Evolutionary conservation across 2,329 filamentous ascomycete genomes (phyloP), one percentile per base, ranked within the genome.

Genomic region (Metarhizium sp.): DNA sequence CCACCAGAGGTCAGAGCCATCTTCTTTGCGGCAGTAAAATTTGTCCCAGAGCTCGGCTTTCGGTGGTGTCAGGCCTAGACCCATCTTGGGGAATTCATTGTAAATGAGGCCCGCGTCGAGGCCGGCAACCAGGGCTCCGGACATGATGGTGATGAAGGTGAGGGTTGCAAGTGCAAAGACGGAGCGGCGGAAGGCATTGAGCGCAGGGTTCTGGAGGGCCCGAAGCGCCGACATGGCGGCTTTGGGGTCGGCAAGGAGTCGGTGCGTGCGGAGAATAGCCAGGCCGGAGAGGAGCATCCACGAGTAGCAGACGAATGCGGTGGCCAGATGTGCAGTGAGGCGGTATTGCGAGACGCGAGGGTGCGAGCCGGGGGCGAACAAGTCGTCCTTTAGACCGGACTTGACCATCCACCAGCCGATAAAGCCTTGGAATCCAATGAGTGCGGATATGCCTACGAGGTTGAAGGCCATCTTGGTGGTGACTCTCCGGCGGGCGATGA

Each of bases 391-490:
- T 59, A 99, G 78, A 2, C 94, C 94, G 11, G 89, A 95, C 73
- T 95, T 95, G 63, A 99, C 94, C 94, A 99, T 99, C 91, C 94
- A 99, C 94, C 94, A 99, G 54, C 94, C 94, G 60, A 99, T 86
- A 65, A 94, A 82, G 48, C 94, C 94, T 71, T 99, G 94, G 71
- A 96, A 94, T 54, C 90, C 94, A 65, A 99, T 96, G 63, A 97
- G 78, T 51, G 80, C 83, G 47, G 90, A 89, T 59, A 99, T 97
- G 13, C 91, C 92, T 45, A 84, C 74, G 14, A 99, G 78, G 59
- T 88, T 86, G 63, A 78, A 69, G 16, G 90, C 85, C 86, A 96
- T 95, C 53, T 81, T 83, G 53, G 78, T 78, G 29, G 89, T 88
- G 49, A 97, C 92, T 59, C 84, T 83, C 61, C 87, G 84, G 47